Percentiles rank a stretch among this genome's conserved stretches.
Evolutionary conservation across 2,329 filamentous ascomycete genomes (phyloP).

Genomic region (Monosporascus sp.): DNA sequence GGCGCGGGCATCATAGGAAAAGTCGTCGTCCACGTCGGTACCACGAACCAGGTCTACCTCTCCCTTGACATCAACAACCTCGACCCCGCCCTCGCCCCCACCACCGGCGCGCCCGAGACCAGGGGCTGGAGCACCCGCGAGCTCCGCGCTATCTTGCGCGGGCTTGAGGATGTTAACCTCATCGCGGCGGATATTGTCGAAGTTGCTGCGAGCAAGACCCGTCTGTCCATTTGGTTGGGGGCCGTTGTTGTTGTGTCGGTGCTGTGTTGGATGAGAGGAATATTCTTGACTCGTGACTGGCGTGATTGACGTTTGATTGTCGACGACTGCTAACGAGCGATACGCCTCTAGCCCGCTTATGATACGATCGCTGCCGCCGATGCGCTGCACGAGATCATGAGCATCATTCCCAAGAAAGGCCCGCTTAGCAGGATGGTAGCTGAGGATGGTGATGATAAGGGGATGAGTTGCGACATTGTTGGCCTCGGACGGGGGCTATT

Average conservation of each 20-base stretch:
- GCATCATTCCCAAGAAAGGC: constrained; percentile 67
- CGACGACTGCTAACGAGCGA: not conserved
- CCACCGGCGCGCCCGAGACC: constrained; percentile 70
- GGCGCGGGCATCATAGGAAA: constrained; percentile 70
- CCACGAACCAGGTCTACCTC: constrained; percentile 70
- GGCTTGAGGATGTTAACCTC: constrained; percentile 63
- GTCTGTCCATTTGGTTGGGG: not conserved
- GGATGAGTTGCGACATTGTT: not conserved
- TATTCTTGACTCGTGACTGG: too few relatives aligned
- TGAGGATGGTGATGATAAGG: constrained; percentile 11
- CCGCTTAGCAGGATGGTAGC: constrained; percentile 41
- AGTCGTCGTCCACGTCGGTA: constrained; percentile 71
- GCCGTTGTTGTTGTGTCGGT: too few relatives aligned
- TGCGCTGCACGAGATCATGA: constrained; percentile 65
- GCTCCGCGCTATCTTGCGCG: constrained; percentile 65
- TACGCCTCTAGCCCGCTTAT: constrained; percentile 43
- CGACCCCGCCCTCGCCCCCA: constrained; percentile 76
- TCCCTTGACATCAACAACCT: constrained; percentile 85
- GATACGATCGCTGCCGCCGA: constrained; percentile 58
- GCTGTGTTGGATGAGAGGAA: too few relatives aligned
- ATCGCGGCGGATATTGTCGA: constrained; percentile 70
- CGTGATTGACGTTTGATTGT: too few relatives aligned
- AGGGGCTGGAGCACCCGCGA: constrained; percentile 72
- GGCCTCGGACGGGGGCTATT: too few relatives aligned
- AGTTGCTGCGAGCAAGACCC: constrained; percentile 46